Percentiles rank a stretch among this genome's conserved stretches.
These are phyloP conservation scores for Caloboletus inedulis DNA, from an alignment of 1,284 basidiomycete species.

Conservation along the genomic window DNA sequence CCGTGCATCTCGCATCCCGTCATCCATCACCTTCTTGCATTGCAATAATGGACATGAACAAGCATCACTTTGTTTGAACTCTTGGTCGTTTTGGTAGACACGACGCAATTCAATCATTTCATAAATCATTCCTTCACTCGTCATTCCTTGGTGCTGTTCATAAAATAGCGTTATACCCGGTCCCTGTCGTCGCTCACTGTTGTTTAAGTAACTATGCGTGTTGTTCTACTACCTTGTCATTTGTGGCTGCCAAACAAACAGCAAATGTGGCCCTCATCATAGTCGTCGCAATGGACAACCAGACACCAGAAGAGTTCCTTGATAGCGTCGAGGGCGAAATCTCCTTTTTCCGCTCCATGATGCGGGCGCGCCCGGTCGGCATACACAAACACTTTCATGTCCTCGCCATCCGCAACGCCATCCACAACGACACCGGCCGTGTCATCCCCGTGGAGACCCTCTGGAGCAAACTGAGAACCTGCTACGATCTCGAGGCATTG, in stretches of 20 bases:
- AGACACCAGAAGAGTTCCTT: constrained; percentile 45
- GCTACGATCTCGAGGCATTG: constrained; percentile 76
- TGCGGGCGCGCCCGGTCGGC: constrained; percentile 73
- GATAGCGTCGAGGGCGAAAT: constrained; percentile 76
- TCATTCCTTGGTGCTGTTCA: constrained; percentile 28
- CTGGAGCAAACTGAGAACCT: constrained; percentile 69
- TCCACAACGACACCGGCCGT: constrained; percentile 67
- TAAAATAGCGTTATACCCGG: constrained; percentile 30
- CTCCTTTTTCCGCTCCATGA: constrained; percentile 73
- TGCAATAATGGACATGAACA: constrained; percentile 20
- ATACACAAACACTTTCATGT: constrained; percentile 78
- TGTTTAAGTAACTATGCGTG: constrained; percentile 24
- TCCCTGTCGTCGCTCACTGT: constrained; percentile 15
- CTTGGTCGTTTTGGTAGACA: constrained; percentile 21
- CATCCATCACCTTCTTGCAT: constrained; percentile 27
- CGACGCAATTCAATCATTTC: constrained; percentile 11
- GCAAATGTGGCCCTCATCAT: constrained; percentile 1
- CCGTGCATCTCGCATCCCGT: constrained; percentile 8
- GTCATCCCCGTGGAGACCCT: constrained; percentile 60
- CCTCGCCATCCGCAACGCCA: constrained; percentile 67
- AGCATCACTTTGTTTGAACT: constrained; percentile 8
- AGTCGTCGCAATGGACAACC: constrained; percentile 26
- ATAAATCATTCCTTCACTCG: constrained; percentile 20
- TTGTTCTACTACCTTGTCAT: constrained; percentile 22
- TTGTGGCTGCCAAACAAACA: constrained; percentile 18